Base-by-base conservation (phyloP, 1,139 yeast species). In the Nakaseomyces sp. region DNA sequence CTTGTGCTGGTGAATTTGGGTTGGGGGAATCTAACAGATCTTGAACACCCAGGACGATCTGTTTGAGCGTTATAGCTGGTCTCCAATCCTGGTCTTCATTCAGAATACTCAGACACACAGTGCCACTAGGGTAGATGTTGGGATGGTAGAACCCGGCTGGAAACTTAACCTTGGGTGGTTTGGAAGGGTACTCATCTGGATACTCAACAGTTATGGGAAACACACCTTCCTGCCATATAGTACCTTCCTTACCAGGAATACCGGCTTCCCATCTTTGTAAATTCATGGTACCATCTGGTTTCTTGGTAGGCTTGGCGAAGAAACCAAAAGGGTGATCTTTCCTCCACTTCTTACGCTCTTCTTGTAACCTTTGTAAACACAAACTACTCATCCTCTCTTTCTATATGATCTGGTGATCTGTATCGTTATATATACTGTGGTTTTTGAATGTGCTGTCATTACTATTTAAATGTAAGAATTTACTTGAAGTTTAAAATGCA, bases 311-410 rank as follows among this genome's bases (percentile, higher is more conserved):
- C 59, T 85, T 87, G 32, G 98, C 98, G 55, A 69, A 88, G 65
- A 91, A 91, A 3, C 98, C 98, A 65, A 88, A 91, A 0, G 99
- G 99, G 63, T 93, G 99, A 62, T 89, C 96, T 64, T 88, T 91
- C 55, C 99, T 79, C 99, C 99, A 91, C 63, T 84, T 89, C 66
- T 89, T 91, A 63, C 73, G 72, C 64, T 85, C 95, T 63, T 84
- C 93, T 61, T 86, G 95, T 46, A 87, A 72, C 54, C 96, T 74
- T 50, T 79, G 87, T 53, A 82, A 72, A 60, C 93, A 81, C 51
- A 87, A 73, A 52, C 70, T 69, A 44, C 65, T 62, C 64, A 61
- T 61, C 20, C 12, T 26, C 12, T 41, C 6, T 18, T 13, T 31
- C 37, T 33, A 24, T 25, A 9, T 22, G 24, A 9, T 22, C 24